Percentiles rank a stretch among this genome's conserved stretches.
Conservation (phyloP, 1,284 basidiomycete species). For the Porphyrellus sp. region DNA sequence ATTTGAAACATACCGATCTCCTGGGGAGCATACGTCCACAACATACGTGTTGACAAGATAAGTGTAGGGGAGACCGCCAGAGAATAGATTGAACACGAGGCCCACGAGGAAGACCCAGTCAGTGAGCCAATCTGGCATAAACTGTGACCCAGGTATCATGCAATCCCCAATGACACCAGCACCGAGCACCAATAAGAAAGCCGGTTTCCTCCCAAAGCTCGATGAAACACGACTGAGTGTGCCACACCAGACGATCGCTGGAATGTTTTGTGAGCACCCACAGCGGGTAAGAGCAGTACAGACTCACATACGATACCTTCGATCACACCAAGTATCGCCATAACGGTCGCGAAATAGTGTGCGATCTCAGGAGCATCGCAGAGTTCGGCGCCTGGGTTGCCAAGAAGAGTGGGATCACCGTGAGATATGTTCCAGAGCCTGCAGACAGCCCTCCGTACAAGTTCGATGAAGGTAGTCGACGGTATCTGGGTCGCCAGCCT, state of each 20-base stretch:
- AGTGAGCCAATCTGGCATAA: constrained; percentile 10
- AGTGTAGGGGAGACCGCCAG: neutral
- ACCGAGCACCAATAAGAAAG: constrained; percentile 22
- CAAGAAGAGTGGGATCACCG: constrained; percentile 13
- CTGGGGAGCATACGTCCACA: constrained; percentile 30
- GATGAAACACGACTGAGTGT: constrained; percentile 28
- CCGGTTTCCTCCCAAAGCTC: constrained; percentile 32
- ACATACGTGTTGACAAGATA: constrained; percentile 33
- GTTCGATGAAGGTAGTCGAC: constrained; percentile 31
- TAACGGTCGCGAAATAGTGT: constrained; percentile 18
- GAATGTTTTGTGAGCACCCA: constrained; percentile 5
- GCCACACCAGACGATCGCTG: constrained; percentile 24
- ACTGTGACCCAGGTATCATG: constrained; percentile 23
- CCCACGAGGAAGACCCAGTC: constrained; percentile 20
- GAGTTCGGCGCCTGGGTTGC: constrained; percentile 12
- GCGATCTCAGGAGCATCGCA: constrained; percentile 28
- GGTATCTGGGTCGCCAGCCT: constrained; percentile 24
- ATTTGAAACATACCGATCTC: constrained; percentile 25
- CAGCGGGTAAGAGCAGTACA: neutral
- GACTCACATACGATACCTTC: constrained; percentile 27
- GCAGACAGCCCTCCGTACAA: constrained; percentile 30
- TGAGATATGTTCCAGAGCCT: constrained; percentile 24
- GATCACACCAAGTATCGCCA: constrained; percentile 16
- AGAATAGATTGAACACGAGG: constrained; percentile 19
- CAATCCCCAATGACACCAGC: constrained; percentile 14